Evolutionary conservation across 1,284 basidiomycete genomes (phyloP), one percentile per base, ranked within the genome.

Genomic region (Malassezia equina): DNA sequence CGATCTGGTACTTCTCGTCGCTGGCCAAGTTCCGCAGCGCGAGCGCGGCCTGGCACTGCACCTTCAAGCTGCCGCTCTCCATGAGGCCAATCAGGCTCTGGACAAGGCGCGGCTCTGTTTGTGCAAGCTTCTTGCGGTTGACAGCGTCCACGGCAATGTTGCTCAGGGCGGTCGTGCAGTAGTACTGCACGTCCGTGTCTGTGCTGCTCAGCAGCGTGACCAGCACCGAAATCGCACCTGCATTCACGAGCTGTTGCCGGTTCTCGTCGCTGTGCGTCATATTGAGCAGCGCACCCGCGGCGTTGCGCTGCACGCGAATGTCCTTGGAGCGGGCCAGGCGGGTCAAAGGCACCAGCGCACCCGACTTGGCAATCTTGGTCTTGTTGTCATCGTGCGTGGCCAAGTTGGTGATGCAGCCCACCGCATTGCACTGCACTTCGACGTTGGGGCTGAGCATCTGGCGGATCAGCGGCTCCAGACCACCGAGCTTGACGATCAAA

Each of bases 331-430:
- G 85, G 42, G 94, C 94, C 42, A 99, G 81, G 47, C 94, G 84
- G 42, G 94, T 98, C 36, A 99, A 82, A 33, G 94, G 94, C 24
- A 96, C 90, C 47, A 99, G 80, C 13, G 94, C 94, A 49, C 94
- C 94, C 4, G 91, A 96, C 79, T 96, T 96, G 51, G 94, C 94
- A 61, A 99, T 99, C 81, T 94, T 95, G 47, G 91, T 95, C 82
- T 99, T 99, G 82, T 99, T 99, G 76, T 99, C 94, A 72, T 99
- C 91, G 78, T 98, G 93, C 1, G 93, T 98, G 17, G 94, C 94
- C 51, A 99, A 81, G 76, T 99, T 99, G 32, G 94, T 99, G 53
- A 99, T 91, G 76, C 94, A 98, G 32, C 94, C 94, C 32, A 99
- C 94, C n/a, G 94, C 94, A 73, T 99, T 99, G 79, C 94, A 99